Percentiles rank a stretch among this genome's conserved stretches.
Conservation (phyloP, 2,329 filamentous ascomycete genomes). For the Diplodia seriata region DNA sequence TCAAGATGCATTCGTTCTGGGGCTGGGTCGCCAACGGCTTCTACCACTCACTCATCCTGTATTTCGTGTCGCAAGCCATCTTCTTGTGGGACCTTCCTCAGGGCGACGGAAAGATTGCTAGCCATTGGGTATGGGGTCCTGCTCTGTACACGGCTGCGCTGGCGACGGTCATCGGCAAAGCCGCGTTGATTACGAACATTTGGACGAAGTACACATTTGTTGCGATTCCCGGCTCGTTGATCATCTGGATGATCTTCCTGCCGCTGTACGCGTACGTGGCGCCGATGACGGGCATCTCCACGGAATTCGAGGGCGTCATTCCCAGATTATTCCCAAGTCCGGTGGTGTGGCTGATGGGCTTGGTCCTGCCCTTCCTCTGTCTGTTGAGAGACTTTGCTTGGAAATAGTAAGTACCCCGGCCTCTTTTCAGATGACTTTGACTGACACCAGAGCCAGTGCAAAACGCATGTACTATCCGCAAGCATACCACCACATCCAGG, state of each 20-base stretch:
- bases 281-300: slow-evolving; percentile 79
- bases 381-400: slow-evolving; percentile 88
- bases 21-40: slow-evolving; percentile 94
- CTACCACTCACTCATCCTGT: slow-evolving; percentile 94
- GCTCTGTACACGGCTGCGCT: slow-evolving; percentile 94
- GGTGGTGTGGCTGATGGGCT: slow-evolving; percentile 89
- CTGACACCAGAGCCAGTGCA: slow-evolving; percentile 50
- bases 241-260: slow-evolving; percentile 89
- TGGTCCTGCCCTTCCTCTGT: slow-evolving; percentile 80
- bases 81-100: slow-evolving; percentile 82
- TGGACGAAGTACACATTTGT: slow-evolving; percentile 99
- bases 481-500: slow-evolving; percentile 96
- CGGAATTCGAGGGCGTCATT: slow-evolving; percentile 84
- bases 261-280: slow-evolving; percentile 86
- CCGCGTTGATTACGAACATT: slow-evolving; percentile 91
- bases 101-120: slow-evolving; percentile 78
- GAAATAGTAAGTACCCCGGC: slow-evolving; percentile 72
- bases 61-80: slow-evolving; percentile 81
- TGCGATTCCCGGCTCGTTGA: slow-evolving; percentile 91
- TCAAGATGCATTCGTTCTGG: slow-evolving; percentile 89
- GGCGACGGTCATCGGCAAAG: slow-evolving; percentile 91
- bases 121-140: slow-evolving; percentile 98
- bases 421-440: neutral
- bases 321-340: slow-evolving; percentile 80
- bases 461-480: slow-evolving; percentile 98